Base-by-base conservation (phyloP, 2,329 filamentous ascomycete genomes). In the Aureobasidium melanogenum region DNA sequence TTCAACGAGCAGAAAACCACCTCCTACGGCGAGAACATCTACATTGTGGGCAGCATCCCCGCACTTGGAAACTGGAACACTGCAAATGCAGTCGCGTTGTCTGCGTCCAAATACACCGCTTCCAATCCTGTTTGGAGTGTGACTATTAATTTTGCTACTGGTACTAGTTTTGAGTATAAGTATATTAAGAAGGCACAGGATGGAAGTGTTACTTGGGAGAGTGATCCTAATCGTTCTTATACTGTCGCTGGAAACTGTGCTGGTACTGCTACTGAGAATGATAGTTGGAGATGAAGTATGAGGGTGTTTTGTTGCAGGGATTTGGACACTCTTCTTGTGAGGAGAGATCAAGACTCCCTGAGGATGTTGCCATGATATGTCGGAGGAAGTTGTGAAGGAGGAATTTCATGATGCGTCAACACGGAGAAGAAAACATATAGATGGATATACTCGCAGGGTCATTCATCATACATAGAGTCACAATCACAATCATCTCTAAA, bases 141-240 rank as follows among this genome's bases (percentile, higher is more conserved):
- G 0, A 81, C 80, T 0, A 69, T 89, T 30, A 75, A 73, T 1
- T 71, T 91, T 17, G 72, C 77, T 0, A 77, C 83, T 0, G 86
- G 86, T 2, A 76, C 77, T 51, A 73, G 71, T 2, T 75, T 90
- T 46, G 67, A 83, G 73, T 89, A 89, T 71, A 64, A 90, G 75
- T 91, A 84, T 68, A 81, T 90, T 66, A 81, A 82, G 55, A 79
- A 86, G 46, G 77, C 78, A 62, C 68, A 72, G 1, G 79, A 82
- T 66, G 82, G 84, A 0, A 75, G 73, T 0, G 72, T 87, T 9
- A 77, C 73, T 2, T 90, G 87, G 87, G 87, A 91, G 75, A 77
- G 75, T 48, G 86, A 87, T 65, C 74, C 76, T 5, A 77, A 80
- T 64, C 71, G 75, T 24, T 67, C 61, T 34, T 79, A 48, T 62